phyloP scores from a whole-genome alignment of 768 basidiomycete species.

The Rhizopogon roseolus region DNA sequence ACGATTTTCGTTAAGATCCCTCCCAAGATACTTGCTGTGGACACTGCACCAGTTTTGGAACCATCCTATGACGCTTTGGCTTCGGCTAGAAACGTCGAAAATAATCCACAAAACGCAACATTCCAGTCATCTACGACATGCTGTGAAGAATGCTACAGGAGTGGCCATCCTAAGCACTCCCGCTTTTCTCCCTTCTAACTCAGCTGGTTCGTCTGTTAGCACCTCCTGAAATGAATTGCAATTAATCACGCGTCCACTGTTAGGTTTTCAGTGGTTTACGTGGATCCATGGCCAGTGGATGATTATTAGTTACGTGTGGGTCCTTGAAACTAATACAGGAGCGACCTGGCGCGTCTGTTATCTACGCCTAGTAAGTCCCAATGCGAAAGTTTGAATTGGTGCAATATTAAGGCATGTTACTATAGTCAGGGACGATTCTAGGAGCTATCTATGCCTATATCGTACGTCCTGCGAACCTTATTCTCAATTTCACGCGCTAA shows the following conservation, averaged over 20 bases:
- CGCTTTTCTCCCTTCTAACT: slow-evolving; percentile 34
- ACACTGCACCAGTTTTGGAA: slow-evolving; percentile 19
- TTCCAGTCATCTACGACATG: slow-evolving; percentile 41
- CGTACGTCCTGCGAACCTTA: slow-evolving; percentile 13
- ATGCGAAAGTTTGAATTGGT: background rate
- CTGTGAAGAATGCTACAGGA: slow-evolving; percentile 40
- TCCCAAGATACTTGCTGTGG: slow-evolving; percentile 3
- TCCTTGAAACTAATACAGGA: slow-evolving; percentile 48
- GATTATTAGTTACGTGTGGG: slow-evolving; percentile 46
- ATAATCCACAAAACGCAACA: slow-evolving; percentile 25
- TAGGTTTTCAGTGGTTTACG: slow-evolving; percentile 36
- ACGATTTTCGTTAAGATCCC: background rate
- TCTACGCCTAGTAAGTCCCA: slow-evolving; percentile 33
- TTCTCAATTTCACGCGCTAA: background rate
- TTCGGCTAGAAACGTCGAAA: slow-evolving; percentile 30
- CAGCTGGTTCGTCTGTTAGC: slow-evolving; percentile 24
- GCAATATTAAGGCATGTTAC: background rate
- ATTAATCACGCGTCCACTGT: background rate
- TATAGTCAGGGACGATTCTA: slow-evolving; percentile 27
- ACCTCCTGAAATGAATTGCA: background rate
- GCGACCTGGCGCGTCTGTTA: slow-evolving; percentile 45
- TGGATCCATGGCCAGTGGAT: slow-evolving; percentile 43
- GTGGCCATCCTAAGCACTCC: slow-evolving; percentile 37
- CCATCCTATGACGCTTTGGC: slow-evolving; percentile 18
- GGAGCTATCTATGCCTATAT: slow-evolving; percentile 30